Evolutionary conservation across 768 basidiomycete genomes (phyloP), one percentile per base, ranked within the genome.

Genomic region (Dacryopinax spathularia): DNA sequence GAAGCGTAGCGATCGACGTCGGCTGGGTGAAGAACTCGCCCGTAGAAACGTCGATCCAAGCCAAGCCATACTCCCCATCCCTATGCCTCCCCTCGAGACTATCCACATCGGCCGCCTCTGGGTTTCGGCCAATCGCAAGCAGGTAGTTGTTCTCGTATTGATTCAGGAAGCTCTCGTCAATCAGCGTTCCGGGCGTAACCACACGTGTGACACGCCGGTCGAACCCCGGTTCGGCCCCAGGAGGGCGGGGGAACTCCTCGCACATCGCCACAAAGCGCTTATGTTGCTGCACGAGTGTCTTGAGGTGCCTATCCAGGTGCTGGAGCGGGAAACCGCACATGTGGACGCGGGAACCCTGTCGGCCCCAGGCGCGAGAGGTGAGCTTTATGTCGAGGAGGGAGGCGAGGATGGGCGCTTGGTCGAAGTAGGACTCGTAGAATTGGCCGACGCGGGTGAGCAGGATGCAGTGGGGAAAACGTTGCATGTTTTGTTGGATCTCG

Each of bases 401-500:
- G 2, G 91, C 79, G 5, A 97, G 84, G 65, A 88, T 84, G 15
- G 77, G 75, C 7, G 93, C 92, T 79, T 94, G 94, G 37, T 89
- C 87, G 68, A 95, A 97, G 73, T 96, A 96, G 0, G 94, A 94
- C 93, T 97, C 94, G 71, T 95, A 97, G 73, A 97, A 97, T 69
- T 91, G 87, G 15, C 94, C 94, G 12, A 97, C 92, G 62, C 91
- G 83, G 7, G 93, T 97, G 18, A 98, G 80, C 27, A 97, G 78
- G 31, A 96, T 79, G 70, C 92, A 94, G 68, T 93, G 88, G 22
- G 94, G 88, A 70, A 91, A 96, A 56, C 76, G 82, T 37, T 77
- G 75, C 20, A 88, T 78, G 70, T 96, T 91, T 27, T 80, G 73
- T 66, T 82, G 77, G 33, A 97, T 86, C 67, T 85, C 86, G 43